These are phyloP conservation scores for Endogone sp. DNA, from an alignment of 192 early-diverging fungal species.

Conservation along the genomic window DNA sequence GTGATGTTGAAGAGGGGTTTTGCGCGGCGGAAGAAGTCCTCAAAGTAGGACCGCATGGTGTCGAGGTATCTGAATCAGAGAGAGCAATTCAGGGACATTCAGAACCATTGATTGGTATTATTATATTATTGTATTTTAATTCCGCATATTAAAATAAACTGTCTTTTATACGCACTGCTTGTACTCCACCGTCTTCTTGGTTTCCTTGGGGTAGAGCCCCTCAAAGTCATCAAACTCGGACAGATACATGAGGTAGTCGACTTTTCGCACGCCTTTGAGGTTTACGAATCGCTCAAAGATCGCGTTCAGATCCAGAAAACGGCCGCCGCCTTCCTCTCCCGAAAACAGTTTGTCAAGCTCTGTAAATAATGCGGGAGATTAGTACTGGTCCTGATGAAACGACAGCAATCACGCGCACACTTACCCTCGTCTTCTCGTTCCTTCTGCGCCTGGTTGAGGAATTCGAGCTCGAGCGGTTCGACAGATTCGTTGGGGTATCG, in stretches of 20 bases:
- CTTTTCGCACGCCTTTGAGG: conserved; percentile 55
- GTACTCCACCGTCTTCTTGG: conserved; percentile 57
- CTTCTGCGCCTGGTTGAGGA: conserved; percentile 52
- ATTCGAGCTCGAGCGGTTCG: conserved; percentile 79
- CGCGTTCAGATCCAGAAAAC: conserved; percentile 83
- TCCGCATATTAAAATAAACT: neutral
- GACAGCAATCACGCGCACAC: conserved; percentile 2
- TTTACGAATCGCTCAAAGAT: conserved; percentile 82
- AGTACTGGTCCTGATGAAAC: neutral
- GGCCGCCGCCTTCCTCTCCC: conserved; percentile 86
- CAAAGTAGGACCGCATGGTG: conserved; percentile 62
- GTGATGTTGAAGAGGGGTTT: conserved; percentile 74
- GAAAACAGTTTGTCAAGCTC: conserved; percentile 85
- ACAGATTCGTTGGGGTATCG: conserved; percentile 73
- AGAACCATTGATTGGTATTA: neutral
- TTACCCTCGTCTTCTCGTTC: conserved; percentile 28
- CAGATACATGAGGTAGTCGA: conserved; percentile 69
- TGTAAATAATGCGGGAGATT: conserved; percentile 16
- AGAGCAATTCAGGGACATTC: neutral
- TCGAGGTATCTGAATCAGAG: conserved; percentile 54
- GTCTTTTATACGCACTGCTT: conserved; percentile 38
- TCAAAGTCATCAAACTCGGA: conserved; percentile 59
- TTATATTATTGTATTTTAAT: neutral
- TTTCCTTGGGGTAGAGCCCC: conserved; percentile 45
- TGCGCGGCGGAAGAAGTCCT: conserved; percentile 66